Percentiles rank a stretch among this genome's conserved stretches.
phyloP scores from a whole-genome alignment of 1,284 basidiomycete species.

The Vanrija sp. region DNA sequence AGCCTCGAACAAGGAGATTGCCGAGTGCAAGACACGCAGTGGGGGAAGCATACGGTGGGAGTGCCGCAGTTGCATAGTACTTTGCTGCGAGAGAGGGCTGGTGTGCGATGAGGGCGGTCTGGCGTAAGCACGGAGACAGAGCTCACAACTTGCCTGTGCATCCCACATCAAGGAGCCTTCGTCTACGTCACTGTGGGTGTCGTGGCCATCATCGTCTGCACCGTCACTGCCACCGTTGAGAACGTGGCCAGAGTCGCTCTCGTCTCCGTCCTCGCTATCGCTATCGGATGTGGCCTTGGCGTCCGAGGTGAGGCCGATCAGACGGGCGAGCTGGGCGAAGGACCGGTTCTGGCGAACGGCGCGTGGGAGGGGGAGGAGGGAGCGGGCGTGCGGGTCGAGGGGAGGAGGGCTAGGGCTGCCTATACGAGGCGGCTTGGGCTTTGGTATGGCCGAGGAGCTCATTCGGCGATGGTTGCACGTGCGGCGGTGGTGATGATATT shows the following conservation, averaged over 20 bases:
- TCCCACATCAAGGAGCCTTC: constrained; percentile 41
- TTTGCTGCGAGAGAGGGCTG: constrained; percentile 34
- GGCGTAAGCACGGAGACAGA: not conserved
- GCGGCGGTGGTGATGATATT: not conserved
- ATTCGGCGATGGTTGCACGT: not conserved
- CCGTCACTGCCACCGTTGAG: not conserved
- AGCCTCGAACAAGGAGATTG: constrained; percentile 38
- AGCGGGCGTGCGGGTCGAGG: not conserved
- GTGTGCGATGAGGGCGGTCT: constrained; percentile 44
- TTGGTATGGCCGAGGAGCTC: not conserved
- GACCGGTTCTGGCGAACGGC: constrained; percentile 19
- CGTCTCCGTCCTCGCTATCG: not conserved
- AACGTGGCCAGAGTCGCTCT: too few relatives aligned
- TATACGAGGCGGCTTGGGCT: not conserved
- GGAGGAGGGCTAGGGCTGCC: not conserved
- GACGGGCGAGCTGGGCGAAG: constrained; percentile 18
- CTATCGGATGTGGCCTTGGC: not conserved
- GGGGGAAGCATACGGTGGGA: constrained; percentile 37
- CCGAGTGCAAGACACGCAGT: constrained; percentile 41
- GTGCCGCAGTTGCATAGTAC: constrained; percentile 36
- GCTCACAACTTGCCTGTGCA: constrained; percentile 34
- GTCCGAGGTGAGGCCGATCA: constrained; percentile 16
- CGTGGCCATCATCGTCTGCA: constrained; percentile 7
- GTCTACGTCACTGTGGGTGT: constrained; percentile 19
- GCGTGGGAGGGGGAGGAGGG: constrained; percentile 6